These are phyloP conservation scores for Cyberlindnera mycetangii DNA, from an alignment of 805 yeast genomes.

Conservation along the genomic window DNA sequence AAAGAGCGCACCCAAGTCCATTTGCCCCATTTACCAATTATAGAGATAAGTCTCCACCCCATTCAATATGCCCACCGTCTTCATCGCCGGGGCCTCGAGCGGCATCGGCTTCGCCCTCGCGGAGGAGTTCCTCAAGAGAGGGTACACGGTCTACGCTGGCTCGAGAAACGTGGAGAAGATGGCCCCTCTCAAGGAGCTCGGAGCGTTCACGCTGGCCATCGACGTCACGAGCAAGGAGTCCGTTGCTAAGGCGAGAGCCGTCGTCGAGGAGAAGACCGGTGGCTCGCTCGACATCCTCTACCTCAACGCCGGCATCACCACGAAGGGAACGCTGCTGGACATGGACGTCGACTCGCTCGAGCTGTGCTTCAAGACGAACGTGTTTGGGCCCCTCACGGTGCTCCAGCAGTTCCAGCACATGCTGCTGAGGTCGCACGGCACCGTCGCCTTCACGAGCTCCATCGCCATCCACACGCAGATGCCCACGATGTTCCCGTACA, in stretches of 20 bases:
- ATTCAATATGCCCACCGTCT: no score
- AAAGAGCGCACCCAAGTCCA: no score
- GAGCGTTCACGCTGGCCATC: slow-evolving; percentile 31
- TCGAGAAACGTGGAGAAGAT: slow-evolving; percentile 31
- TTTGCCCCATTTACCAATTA: no score
- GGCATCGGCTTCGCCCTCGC: slow-evolving; percentile 56
- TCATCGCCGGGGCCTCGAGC: slow-evolving; percentile 58
- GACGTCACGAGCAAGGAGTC: slow-evolving; percentile 36
- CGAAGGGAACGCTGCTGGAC: slow-evolving; percentile 32
- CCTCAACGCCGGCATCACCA: slow-evolving; percentile 38
- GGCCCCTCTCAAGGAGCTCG: slow-evolving; percentile 32
- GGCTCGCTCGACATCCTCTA: slow-evolving; percentile 37
- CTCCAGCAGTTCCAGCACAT: slow-evolving; percentile 33
- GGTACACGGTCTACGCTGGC: slow-evolving; percentile 37
- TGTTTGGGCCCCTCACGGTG: slow-evolving; percentile 37
- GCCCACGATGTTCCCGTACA: slow-evolving; percentile 35
- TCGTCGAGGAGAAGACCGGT: slow-evolving; percentile 29
- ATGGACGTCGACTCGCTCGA: slow-evolving; percentile 27
- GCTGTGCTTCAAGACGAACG: slow-evolving; percentile 32
- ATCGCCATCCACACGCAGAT: slow-evolving; percentile 32
- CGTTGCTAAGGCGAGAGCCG: slow-evolving; percentile 26
- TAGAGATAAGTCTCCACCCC: no score
- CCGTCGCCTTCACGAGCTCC: slow-evolving; percentile 38
- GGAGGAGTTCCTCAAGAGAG: slow-evolving; percentile 40
- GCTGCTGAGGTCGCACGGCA: slow-evolving; percentile 34